Evolutionary conservation across 179 eudicot genomes (phyloP).

Genomic region (Gypsophila paniculata): DNA sequence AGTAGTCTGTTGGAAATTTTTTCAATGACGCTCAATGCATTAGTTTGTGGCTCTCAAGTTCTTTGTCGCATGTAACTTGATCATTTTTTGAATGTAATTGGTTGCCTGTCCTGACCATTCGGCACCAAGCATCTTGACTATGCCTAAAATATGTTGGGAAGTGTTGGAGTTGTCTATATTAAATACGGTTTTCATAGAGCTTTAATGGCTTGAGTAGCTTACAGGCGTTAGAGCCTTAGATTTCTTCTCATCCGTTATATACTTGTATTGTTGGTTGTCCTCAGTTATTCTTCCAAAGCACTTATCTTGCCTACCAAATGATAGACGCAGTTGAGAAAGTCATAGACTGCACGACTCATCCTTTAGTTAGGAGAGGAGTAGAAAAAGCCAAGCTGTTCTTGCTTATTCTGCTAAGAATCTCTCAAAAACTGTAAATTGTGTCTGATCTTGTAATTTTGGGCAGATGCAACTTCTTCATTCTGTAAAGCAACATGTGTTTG

Average conservation of each 20-base stretch:
- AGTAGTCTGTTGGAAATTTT: neutral
- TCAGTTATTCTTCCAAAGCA: neutral
- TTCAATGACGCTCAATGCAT: too few species aligned
- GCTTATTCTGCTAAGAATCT: neutral
- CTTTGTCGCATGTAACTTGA: too few species aligned
- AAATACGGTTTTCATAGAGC: neutral
- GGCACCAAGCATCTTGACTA: neutral
- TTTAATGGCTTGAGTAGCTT: neutral
- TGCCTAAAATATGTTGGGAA: neutral
- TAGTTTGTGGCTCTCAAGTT: too few species aligned
- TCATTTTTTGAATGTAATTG: too few species aligned
- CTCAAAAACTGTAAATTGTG: neutral
- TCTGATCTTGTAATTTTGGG: neutral
- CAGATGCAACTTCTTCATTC: neutral
- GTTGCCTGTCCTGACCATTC: too few species aligned
- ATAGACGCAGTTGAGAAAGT: neutral
- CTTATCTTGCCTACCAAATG: neutral
- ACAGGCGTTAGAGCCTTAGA: too few species aligned
- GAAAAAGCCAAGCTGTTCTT: neutral
- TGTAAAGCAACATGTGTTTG: neutral
- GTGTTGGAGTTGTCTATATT: neutral
- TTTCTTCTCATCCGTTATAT: neutral
- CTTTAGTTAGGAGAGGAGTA: neutral
- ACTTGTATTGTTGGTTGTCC: neutral
- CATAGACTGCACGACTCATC: neutral